phyloP scores from a whole-genome alignment of 2,329 filamentous ascomycete species.

The Xylaria arbuscula region DNA sequence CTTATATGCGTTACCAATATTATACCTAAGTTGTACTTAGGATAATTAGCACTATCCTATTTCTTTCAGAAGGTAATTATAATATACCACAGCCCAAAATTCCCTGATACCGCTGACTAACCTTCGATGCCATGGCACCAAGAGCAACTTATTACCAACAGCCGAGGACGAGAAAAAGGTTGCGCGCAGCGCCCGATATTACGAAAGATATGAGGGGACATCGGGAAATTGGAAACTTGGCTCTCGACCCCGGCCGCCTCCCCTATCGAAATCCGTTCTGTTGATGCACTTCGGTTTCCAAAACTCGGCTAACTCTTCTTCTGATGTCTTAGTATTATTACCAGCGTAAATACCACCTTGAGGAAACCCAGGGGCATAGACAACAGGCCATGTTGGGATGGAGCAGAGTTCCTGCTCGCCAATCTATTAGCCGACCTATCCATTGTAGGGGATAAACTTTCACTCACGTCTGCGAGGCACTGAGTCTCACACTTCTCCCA shows the following conservation, averaged over 20 bases:
- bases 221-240: slow-evolving; percentile 16
- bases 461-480: slow-evolving; percentile 18
- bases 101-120: too few species aligned
- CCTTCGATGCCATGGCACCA: too few species aligned
- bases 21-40: too few species aligned
- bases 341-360: slow-evolving; percentile 10
- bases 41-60: too few species aligned
- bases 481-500: slow-evolving; percentile 15
- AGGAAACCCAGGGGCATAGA: slow-evolving; percentile 16
- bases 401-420: slow-evolving; percentile 20
- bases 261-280: slow-evolving; percentile 12
- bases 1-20: too few species aligned
- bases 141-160: too few species aligned
- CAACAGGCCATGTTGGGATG: slow-evolving; percentile 23
- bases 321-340: slow-evolving; percentile 13
- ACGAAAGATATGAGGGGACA: slow-evolving; percentile 1
- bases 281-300: slow-evolving; percentile 24
- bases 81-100: too few species aligned
- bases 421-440: not conserved
- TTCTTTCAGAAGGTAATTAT: too few species aligned
- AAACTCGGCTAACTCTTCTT: slow-evolving; percentile 15
- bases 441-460: not conserved
- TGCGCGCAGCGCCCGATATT: too few species aligned
- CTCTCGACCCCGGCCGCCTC: slow-evolving; percentile 13
- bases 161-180: too few species aligned